phyloP scores from a whole-genome alignment of 1,139 yeast species.

The Taiozyma sp. region DNA sequence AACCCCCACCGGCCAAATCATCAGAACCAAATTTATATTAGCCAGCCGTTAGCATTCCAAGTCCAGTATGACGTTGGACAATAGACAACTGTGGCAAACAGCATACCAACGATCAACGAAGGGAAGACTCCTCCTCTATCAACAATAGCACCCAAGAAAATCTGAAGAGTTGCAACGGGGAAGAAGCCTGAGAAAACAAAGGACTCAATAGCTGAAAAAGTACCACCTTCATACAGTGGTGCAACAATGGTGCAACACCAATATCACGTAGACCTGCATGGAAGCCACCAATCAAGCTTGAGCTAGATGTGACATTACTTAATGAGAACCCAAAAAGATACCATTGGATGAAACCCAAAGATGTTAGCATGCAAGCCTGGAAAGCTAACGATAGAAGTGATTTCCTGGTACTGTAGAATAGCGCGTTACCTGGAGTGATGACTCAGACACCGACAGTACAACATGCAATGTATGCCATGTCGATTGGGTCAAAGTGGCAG shows the following conservation, averaged over 20 bases:
- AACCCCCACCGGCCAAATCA: slow-evolving; percentile 49
- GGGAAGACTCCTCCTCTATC: slow-evolving; percentile 41
- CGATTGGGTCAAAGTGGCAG: slow-evolving; percentile 18
- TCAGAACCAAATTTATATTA: slow-evolving; percentile 37
- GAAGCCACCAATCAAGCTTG: slow-evolving; percentile 36
- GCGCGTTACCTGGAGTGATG: slow-evolving; percentile 41
- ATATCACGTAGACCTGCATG: slow-evolving; percentile 37
- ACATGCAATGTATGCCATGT: slow-evolving; percentile 23
- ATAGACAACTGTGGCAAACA: slow-evolving; percentile 40
- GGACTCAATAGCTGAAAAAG: slow-evolving; percentile 38
- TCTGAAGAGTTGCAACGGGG: slow-evolving; percentile 44
- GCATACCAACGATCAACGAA: slow-evolving; percentile 34
- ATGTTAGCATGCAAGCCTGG: slow-evolving; percentile 38
- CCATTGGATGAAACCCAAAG: slow-evolving; percentile 37
- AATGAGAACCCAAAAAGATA: slow-evolving; percentile 40
- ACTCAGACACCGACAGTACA: slow-evolving; percentile 37
- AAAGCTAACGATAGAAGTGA: slow-evolving; percentile 35
- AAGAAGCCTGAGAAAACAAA: slow-evolving; percentile 40
- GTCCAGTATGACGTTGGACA: slow-evolving; percentile 43
- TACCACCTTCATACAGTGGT: slow-evolving; percentile 34
- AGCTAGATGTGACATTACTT: slow-evolving; percentile 34
- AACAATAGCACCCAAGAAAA: slow-evolving; percentile 41
- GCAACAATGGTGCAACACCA: slow-evolving; percentile 35
- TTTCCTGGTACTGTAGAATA: slow-evolving; percentile 40
- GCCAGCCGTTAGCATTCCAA: slow-evolving; percentile 43